Evolutionary conservation across 371 early-diverging fungal species (phyloP), one percentile per base, ranked within the genome.

Genomic region (Mucor indicus): DNA sequence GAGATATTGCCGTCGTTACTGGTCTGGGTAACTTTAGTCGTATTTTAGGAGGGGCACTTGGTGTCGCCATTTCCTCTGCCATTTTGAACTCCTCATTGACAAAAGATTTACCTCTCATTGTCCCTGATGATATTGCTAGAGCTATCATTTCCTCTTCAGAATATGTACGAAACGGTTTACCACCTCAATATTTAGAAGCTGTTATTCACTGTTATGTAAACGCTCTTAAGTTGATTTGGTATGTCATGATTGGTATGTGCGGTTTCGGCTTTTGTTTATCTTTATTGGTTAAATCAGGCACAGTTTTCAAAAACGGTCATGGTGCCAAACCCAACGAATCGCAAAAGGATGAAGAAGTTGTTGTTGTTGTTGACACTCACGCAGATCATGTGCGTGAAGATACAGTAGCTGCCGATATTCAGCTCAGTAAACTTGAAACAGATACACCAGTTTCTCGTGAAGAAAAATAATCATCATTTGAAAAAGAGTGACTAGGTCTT

Each of bases 31-130:
- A 53, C 10, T 65, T 65, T 36, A 36, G 38, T 21, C 60, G 60
- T 45, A 53, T 65, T 37, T 39, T 65, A 13, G 65, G 65, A 32
- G 61, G 60, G 25, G 65, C 65, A 15, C 24, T 65, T 10, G 65
- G 65, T 17, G 50, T 65, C 22, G 60, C 65, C 6, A 53, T 60
- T 11, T 40, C 54, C 8, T 52, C 60, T 4, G 45, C 65, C 11
- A 40, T 57, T 45, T 21, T 65, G 19, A 60, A 65, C 19, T 44
- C 60, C 7, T 44, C 53, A 10, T 39, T 65, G 19, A 21, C 42
- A 10, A 31, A 59, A n/a, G 42, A 44, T 10, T 38, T 58, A 21
- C 38, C 44, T 17, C 17, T 29, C 29, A 12, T 32, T 15, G 29
- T 60, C 12, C 65, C 65, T 42, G 17, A 12, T 2, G 54, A 56